Conservation (phyloP, 1,284 basidiomycete species). For the Marasmius sp. region DNA sequence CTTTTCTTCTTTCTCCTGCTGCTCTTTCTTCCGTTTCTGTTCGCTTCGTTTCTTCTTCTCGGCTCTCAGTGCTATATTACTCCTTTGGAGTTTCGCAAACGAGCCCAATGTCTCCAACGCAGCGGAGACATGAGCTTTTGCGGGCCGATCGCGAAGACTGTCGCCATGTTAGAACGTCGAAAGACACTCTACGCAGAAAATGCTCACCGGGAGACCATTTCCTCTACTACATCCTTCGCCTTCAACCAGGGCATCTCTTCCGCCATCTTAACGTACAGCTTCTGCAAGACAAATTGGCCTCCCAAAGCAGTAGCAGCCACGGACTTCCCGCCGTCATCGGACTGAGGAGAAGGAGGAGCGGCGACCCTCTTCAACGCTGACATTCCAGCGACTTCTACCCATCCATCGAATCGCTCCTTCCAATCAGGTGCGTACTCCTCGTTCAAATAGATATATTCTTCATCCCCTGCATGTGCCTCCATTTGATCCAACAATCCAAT, state of each 20-base stretch:
- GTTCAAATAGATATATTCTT: conserved; percentile 55
- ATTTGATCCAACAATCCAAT: conserved; percentile 47
- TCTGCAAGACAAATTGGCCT: conserved; percentile 28
- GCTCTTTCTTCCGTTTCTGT: conserved; percentile 16
- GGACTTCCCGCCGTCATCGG: not conserved
- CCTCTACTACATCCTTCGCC: conserved; percentile 49
- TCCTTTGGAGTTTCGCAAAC: conserved; percentile 52
- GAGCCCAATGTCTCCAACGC: conserved; percentile 46
- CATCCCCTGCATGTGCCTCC: conserved; percentile 44
- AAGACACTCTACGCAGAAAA: not conserved
- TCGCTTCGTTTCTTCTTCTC: conserved; percentile 19
- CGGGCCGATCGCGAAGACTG: conserved; percentile 53
- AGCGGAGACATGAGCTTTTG: conserved; percentile 49
- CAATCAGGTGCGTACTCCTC: conserved; percentile 60
- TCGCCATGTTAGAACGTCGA: not conserved
- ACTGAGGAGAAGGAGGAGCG: not conserved
- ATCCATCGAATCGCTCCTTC: conserved; percentile 55
- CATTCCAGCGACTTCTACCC: conserved; percentile 38
- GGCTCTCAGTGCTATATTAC: conserved; percentile 25
- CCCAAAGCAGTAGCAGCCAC: not conserved
- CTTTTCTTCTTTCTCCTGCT: not conserved
- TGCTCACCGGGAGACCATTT: conserved; percentile 51
- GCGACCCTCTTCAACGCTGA: not conserved
- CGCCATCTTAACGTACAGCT: conserved; percentile 41
- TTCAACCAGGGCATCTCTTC: conserved; percentile 57